Conservation (phyloP, 2,329 filamentous ascomycete genomes). For the Aspergillus unguis region DNA sequence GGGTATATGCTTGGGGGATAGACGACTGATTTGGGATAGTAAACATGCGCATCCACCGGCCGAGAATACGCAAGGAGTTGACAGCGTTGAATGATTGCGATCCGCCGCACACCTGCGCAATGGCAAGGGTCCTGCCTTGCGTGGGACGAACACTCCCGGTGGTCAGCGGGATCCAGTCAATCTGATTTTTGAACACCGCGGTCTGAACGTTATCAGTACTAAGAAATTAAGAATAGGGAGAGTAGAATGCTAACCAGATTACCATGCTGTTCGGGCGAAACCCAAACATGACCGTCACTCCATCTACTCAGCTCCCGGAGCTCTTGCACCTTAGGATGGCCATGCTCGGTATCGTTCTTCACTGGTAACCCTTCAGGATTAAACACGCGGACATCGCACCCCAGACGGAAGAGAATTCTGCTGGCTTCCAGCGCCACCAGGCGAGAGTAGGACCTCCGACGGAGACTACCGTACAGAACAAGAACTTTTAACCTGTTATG, state of each 20-base stretch:
- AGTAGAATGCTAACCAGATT: conserved; percentile 48
- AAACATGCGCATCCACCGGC: conserved; percentile 69
- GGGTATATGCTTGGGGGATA: conserved; percentile 61
- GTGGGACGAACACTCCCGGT: conserved; percentile 63
- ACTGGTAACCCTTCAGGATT: conserved; percentile 58
- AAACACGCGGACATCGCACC: conserved; percentile 64
- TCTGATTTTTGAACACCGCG: conserved; percentile 66
- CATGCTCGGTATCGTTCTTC: conserved; percentile 60
- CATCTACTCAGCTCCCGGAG: conserved; percentile 59
- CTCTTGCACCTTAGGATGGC: conserved; percentile 61
- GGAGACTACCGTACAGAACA: conserved; percentile 60
- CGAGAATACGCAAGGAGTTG: conserved; percentile 62
- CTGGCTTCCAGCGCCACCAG: conserved; percentile 59
- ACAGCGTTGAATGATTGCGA: conserved; percentile 67
- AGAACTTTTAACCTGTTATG: conserved; percentile 53
- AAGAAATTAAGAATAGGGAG: conserved; percentile 2
- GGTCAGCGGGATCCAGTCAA: conserved; percentile 65
- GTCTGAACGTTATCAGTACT: conserved; percentile 41
- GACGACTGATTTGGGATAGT: conserved; percentile 64
- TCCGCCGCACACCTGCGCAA: conserved; percentile 62
- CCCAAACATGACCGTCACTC: conserved; percentile 66
- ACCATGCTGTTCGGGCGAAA: conserved; percentile 65
- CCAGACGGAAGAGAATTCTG: conserved; percentile 61
- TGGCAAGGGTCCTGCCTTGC: conserved; percentile 61
- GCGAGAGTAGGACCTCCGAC: conserved; percentile 56